Evolutionary conservation across 208 protist genomes (phyloP).

Genomic region (Naegleria gruberi): DNA sequence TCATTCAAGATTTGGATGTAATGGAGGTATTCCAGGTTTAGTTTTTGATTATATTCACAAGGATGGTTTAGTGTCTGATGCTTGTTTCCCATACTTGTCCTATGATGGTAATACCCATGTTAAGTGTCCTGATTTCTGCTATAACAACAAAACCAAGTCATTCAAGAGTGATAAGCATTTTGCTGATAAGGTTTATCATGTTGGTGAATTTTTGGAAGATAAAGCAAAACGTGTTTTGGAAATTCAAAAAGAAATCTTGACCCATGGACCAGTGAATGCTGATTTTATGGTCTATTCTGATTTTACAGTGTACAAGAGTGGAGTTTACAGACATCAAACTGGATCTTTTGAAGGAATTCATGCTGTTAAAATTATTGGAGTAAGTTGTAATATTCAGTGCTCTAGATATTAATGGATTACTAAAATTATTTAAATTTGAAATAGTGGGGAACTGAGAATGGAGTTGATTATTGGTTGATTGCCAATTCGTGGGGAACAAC

Average conservation of each 20-base stretch:
- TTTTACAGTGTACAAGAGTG: constrained; percentile 69
- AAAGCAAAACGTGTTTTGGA: constrained; percentile 35
- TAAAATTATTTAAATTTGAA: neutral
- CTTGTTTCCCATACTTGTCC: neutral
- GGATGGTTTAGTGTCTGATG: neutral
- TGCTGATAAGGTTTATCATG: neutral
- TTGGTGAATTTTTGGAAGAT: neutral
- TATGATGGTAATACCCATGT: neutral
- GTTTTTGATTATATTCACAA: neutral
- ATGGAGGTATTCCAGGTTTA: neutral
- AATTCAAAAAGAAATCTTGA: constrained; percentile 69
- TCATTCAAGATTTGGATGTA: neutral
- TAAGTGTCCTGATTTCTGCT: neutral
- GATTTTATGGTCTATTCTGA: constrained; percentile 73
- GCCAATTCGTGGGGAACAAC: constrained; percentile 73
- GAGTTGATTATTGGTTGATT: constrained; percentile 71
- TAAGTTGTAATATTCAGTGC: constrained; percentile 35
- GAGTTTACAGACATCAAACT: constrained; percentile 69
- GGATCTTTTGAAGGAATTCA: constrained; percentile 61
- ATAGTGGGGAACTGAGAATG: constrained; percentile 58
- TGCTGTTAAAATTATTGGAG: constrained; percentile 67
- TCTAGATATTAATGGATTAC: too few relatives aligned
- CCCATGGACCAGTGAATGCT: constrained; percentile 72
- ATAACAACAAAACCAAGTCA: neutral
- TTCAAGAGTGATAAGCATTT: neutral